Percentiles rank a stretch among this genome's conserved stretches.
Evolutionary conservation across 495 filamentous ascomycete genomes (phyloP).

Genomic region (Penicillium simplicissimum): DNA sequence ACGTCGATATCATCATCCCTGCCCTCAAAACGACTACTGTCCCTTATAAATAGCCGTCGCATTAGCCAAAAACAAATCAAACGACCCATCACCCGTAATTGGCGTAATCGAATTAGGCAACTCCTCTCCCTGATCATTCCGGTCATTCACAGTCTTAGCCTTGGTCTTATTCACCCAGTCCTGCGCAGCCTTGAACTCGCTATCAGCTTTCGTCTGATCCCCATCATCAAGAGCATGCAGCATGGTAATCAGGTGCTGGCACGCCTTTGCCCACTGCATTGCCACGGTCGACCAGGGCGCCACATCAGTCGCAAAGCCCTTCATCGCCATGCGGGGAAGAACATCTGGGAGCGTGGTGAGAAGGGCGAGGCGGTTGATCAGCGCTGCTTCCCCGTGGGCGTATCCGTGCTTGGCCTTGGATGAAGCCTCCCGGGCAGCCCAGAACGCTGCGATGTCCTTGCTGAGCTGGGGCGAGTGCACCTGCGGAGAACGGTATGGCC

Average conservation of each 20-base stretch:
- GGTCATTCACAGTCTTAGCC: conserved; percentile 21
- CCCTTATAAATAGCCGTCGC: conserved; percentile 15
- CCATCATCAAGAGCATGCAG: conserved; percentile 11
- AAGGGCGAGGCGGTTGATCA: conserved; percentile 9
- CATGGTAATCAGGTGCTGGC: conserved; percentile 21
- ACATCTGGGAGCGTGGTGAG: conserved; percentile 8
- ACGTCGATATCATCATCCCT: not conserved
- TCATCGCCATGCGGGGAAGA: conserved; percentile 17
- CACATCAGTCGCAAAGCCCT: conserved; percentile 17
- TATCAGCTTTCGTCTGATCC: conserved; percentile 11
- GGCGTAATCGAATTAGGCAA: conserved; percentile 19
- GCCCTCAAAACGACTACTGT: not conserved
- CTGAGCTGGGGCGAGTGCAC: conserved; percentile 11
- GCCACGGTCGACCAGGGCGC: conserved; percentile 19
- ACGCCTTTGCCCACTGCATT: conserved; percentile 17
- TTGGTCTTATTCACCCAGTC: conserved; percentile 20
- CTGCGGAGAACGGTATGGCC: conserved; percentile 13
- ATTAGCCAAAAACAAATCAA: conserved; percentile 16
- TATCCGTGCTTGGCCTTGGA: not conserved
- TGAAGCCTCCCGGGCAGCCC: conserved; percentile 4
- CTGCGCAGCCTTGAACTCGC: conserved; percentile 14
- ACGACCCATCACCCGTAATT: conserved; percentile 11
- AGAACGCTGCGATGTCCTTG: conserved; percentile 16
- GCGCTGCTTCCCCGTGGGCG: not conserved
- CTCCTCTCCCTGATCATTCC: conserved; percentile 11